Percentiles rank a stretch among this genome's conserved stretches.
phyloP scores from a whole-genome alignment of 345 rosid species.

The Brassica napus region DNA sequence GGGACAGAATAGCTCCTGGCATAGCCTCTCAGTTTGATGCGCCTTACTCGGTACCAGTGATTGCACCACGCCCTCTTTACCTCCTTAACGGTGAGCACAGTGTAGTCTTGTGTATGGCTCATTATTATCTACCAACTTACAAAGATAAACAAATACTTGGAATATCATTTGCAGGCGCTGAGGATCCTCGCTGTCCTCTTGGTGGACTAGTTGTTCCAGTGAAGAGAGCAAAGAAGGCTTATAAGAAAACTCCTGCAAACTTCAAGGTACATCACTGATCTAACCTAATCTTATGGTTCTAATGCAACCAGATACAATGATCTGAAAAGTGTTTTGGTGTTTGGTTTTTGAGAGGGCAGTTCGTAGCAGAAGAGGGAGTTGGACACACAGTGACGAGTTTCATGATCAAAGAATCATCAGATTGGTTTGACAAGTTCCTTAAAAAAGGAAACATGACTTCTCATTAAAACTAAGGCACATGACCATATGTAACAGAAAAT shows the following conservation, averaged over 20 bases:
- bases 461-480: background rate
- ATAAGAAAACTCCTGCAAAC: conserved; percentile 47
- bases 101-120: background rate
- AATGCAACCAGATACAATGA: background rate
- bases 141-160: background rate
- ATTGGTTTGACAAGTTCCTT: conserved; percentile 70
- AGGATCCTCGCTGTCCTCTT: conserved; percentile 58
- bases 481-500: background rate
- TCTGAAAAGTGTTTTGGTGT: background rate
- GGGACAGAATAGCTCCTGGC: conserved; percentile 93
- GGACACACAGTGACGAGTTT: conserved; percentile 64
- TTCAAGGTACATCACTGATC: conserved; percentile 51
- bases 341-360: conserved; percentile 38
- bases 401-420: conserved; percentile 81
- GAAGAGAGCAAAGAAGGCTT: conserved; percentile 50
- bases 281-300: background rate
- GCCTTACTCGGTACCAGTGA: conserved; percentile 65
- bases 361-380: conserved; percentile 61
- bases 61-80: conserved; percentile 73
- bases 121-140: background rate
- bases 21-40: conserved; percentile 76
- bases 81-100: conserved; percentile 62
- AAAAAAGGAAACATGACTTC: conserved; percentile 30
- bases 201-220: conserved; percentile 60
- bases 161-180: conserved; percentile 47